phyloP scores from a whole-genome alignment of 495 filamentous ascomycete genomes.

The Aspergillus baeticus region DNA sequence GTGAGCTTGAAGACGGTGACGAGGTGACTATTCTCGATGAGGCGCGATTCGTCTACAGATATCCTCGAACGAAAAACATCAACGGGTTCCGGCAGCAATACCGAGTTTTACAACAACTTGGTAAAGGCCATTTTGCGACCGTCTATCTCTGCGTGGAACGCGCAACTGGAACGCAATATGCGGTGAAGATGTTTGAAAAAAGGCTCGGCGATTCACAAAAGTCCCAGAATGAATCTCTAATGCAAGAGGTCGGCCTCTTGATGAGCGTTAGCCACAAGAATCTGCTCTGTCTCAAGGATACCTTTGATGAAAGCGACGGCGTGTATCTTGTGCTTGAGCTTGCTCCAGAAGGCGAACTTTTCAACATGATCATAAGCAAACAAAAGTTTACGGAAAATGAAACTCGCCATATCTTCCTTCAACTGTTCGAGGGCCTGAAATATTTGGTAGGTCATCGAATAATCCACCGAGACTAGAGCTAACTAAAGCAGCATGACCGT shows the following conservation, averaged over 20 bases:
- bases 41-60: slow-evolving; percentile 85
- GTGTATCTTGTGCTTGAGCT: slow-evolving; percentile 93
- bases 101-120: slow-evolving; percentile 77
- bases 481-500: slow-evolving; percentile 76
- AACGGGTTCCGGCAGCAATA: slow-evolving; percentile 86
- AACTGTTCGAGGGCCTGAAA: slow-evolving; percentile 91
- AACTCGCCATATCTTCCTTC: slow-evolving; percentile 80
- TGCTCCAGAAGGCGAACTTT: slow-evolving; percentile 88
- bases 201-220: slow-evolving; percentile 73
- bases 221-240: slow-evolving; percentile 77
- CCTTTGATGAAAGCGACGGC: slow-evolving; percentile 86
- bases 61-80: slow-evolving; percentile 71
- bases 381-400: slow-evolving; percentile 83
- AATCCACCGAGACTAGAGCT: slow-evolving; percentile 38
- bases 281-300: slow-evolving; percentile 89
- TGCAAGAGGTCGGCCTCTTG: slow-evolving; percentile 93
- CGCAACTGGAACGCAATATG: slow-evolving; percentile 75
- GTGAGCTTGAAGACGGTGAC: slow-evolving; percentile 83
- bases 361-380: slow-evolving; percentile 89
- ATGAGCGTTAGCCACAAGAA: slow-evolving; percentile 98
- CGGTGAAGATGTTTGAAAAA: slow-evolving; percentile 93
- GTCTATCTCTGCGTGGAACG: slow-evolving; percentile 91
- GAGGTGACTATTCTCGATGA: slow-evolving; percentile 83
- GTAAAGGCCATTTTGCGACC: slow-evolving; percentile 95
- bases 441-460: slow-evolving; percentile 85